phyloP scores from a whole-genome alignment of 2,329 filamentous ascomycete species.

The Exophiala spinifera region DNA sequence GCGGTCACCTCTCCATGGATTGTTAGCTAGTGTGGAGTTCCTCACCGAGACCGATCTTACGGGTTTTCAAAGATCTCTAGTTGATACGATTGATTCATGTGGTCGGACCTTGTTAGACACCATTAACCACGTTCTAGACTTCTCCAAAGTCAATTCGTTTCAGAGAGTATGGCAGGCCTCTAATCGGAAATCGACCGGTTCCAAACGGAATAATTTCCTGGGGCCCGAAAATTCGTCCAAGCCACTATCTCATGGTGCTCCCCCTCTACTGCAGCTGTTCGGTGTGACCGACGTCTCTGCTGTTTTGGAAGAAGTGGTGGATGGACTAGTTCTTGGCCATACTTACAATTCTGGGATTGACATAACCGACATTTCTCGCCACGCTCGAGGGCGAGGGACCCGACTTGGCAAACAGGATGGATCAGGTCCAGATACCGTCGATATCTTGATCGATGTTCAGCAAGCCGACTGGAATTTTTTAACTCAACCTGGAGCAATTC shows the following conservation, averaged over 20 bases:
- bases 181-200: constrained; percentile 23
- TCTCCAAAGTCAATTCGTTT: constrained; percentile 37
- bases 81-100: constrained; percentile 50
- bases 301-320: constrained; percentile 21
- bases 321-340: constrained; percentile 19
- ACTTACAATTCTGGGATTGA: constrained; percentile 12
- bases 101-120: constrained; percentile 53
- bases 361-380: constrained; percentile 10
- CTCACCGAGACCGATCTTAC: constrained; percentile 44
- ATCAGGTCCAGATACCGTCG: constrained; percentile 5
- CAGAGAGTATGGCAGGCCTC: constrained; percentile 33
- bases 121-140: constrained; percentile 39
- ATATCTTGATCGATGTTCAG: constrained; percentile 29
- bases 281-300: constrained; percentile 16
- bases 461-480: constrained; percentile 31
- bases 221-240: constrained; percentile 14
- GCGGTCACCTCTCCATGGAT: constrained; percentile 47
- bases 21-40: constrained; percentile 50
- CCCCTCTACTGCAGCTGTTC: constrained; percentile 17
- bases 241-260: constrained; percentile 15
- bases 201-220: constrained; percentile 29
- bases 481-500: constrained; percentile 29
- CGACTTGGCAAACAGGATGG: not conserved
- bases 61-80: constrained; percentile 42
- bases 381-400: constrained; percentile 4